Evolutionary conservation across 2,329 filamentous ascomycete genomes (phyloP), one percentile per base, ranked within the genome.

Genomic region (Xylaria sp.): DNA sequence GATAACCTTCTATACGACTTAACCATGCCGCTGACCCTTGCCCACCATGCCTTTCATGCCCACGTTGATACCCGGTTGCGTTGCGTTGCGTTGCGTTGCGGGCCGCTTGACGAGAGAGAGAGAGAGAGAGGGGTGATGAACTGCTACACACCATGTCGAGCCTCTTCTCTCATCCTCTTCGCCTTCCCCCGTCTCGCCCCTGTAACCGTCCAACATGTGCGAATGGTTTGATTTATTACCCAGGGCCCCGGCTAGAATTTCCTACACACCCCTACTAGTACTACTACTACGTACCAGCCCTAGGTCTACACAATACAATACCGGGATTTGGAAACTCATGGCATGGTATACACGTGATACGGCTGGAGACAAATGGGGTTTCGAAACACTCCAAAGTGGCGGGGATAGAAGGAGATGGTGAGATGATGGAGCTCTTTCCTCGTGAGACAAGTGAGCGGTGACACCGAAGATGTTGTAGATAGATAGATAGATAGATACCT

Each of bases 341-440:
- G 61, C 56, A 63, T 61, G 56, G 59, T 56, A 54, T 55, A 61
- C 54, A 61, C 49, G 47, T 34, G 51, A 49, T 52, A 52, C 54
- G 51, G 59, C 56, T 57, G 59, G 54, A 13, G 56, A 56, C 59
- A 59, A 56, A 61, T 50, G 44, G 55, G 39, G 48, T 50, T 34
- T 52, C 54, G 19, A 44, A 61, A 30, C 55, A 30, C 56, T 52
- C 39, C 8, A 52, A 18, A 57, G 51, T 44, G 18, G 16, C 55
- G 30, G 11, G 54, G 16, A 16, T 16, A 16, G 16, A 16, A 16
- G 16, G 16, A 16, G 30, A 51, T 13, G 18, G 19, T 7, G 30
- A 7, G 19, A 50, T 34, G 19, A 7, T 16, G 48, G 30, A 6
- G 16, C 16, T 16, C 16, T 16, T 16, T 16, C 19, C 2, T 30